phyloP scores from a whole-genome alignment of 1,284 basidiomycete species.

The Irpex rosettiformis region DNA sequence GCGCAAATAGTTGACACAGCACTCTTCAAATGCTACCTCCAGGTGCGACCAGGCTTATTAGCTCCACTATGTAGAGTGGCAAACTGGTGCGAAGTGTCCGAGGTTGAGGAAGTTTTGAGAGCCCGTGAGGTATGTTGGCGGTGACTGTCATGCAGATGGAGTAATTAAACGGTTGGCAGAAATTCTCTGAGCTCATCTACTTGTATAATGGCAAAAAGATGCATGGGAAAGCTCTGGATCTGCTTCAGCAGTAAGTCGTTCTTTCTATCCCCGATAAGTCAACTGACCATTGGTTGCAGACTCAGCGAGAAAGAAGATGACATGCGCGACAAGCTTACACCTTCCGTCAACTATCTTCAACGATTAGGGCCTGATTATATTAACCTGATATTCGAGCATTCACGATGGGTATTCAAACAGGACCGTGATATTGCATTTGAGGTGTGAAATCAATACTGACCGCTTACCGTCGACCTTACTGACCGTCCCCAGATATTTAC shows the following conservation, averaged over 20 bases:
- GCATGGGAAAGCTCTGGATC: slow-evolving; percentile 84
- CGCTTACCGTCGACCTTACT: neutral
- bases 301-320: slow-evolving; percentile 80
- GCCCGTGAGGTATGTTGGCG: slow-evolving; percentile 63
- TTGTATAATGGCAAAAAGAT: slow-evolving; percentile 94
- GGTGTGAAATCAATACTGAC: slow-evolving; percentile 36
- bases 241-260: slow-evolving; percentile 72
- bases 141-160: neutral
- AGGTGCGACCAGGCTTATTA: slow-evolving; percentile 79
- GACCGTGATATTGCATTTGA: slow-evolving; percentile 75
- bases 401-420: slow-evolving; percentile 82
- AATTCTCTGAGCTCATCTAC: slow-evolving; percentile 88
- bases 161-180: slow-evolving; percentile 44
- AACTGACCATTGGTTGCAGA: slow-evolving; percentile 36
- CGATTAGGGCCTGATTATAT: slow-evolving; percentile 83
- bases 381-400: slow-evolving; percentile 74
- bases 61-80: slow-evolving; percentile 87
- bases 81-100: slow-evolving; percentile 97
- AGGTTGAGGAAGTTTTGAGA: slow-evolving; percentile 87
- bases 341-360: slow-evolving; percentile 89
- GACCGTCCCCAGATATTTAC: slow-evolving; percentile 77
- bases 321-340: slow-evolving; percentile 73
- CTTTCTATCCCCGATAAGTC: neutral
- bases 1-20: slow-evolving; percentile 96
- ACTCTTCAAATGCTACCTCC: slow-evolving; percentile 90